phyloP scores from a whole-genome alignment of 1,284 basidiomycete genomes.

The Exobasidium rhododendri region DNA sequence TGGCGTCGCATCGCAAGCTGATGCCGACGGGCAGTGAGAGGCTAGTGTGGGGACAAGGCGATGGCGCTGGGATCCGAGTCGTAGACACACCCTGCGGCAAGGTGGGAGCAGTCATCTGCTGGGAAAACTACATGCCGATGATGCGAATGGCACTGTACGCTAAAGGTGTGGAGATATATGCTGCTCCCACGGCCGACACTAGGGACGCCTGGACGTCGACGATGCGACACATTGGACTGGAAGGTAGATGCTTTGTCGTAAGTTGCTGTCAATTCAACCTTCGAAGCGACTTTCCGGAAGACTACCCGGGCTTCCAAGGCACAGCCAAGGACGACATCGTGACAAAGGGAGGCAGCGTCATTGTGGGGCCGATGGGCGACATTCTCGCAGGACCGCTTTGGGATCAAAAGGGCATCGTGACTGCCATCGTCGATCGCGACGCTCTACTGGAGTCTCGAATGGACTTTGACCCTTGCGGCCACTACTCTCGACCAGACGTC shows the following conservation, averaged over 20 bases:
- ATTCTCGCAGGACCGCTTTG: constrained; percentile 68
- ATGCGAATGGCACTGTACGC: constrained; percentile 62
- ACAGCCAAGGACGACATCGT: constrained; percentile 59
- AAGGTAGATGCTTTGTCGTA: constrained; percentile 73
- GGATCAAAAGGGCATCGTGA: constrained; percentile 63
- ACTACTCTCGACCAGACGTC: constrained; percentile 66
- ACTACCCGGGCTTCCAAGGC: constrained; percentile 57
- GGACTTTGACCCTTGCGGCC: constrained; percentile 69
- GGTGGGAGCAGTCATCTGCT: constrained; percentile 25
- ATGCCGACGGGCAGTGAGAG: constrained; percentile 69
- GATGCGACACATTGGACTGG: constrained; percentile 71
- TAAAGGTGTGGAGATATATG: constrained; percentile 66
- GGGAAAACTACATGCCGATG: constrained; percentile 69
- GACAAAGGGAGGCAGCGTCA: constrained; percentile 69
- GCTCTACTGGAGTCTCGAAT: constrained; percentile 67
- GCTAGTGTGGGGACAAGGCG: constrained; percentile 66
- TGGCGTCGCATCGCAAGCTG: constrained; percentile 70
- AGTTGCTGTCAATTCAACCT: constrained; percentile 62
- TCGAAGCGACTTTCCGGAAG: constrained; percentile 61
- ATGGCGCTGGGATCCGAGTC: constrained; percentile 48
- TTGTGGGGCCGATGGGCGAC: constrained; percentile 67
- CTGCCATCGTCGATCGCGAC: constrained; percentile 66
- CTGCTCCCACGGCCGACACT: constrained; percentile 69
- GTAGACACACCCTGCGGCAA: constrained; percentile 46
- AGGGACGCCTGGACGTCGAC: constrained; percentile 65